Evolutionary conservation across 768 basidiomycete species (phyloP), one percentile per base, ranked within the genome.

Genomic region (Cyathus striatus): DNA sequence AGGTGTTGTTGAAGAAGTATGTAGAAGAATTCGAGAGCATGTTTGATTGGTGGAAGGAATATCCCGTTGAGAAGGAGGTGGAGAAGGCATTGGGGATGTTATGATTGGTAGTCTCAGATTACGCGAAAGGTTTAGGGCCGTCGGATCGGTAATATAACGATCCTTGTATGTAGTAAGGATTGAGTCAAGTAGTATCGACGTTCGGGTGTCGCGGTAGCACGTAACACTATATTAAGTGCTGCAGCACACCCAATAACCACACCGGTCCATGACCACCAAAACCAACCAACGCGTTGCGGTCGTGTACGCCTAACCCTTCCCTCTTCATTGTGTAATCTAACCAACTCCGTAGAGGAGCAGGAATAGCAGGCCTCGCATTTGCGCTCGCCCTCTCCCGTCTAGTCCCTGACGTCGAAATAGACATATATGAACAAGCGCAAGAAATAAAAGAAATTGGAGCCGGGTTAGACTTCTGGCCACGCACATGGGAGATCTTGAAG

Each of bases 391-490:
- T 32, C 17, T 12, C 12, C 13, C 30, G 30, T 13, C 30, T 32
- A 32, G 12, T 12, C 30, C 30, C 30, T 13, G 30, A 32, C 12
- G 12, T 38, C 36, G 18, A 9, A 21, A 40, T 40, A 14, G 39
- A 40, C 23, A 40, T 40, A 9, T 40, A 40, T 25, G 39, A 40
- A 18, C n/a, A n/a, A 10, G 18, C 16, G 14, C 13, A n/a, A 9
- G 39, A 40, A 25, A 10, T 40, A 10, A 22, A 9, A 23, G 39
- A 40, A 23, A 24, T 40, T 13, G 39, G 39, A 40, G 39, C 39
- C 21, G 39, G 39, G 4, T 23, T 40, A 23, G 22, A 9, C 9
- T 10, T 40, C 9, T 40, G 39, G 39, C 39, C 39, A 21, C 18
- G 39, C 13, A 40, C 39, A 18, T 40, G 39, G 39, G 9, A 40